Evolutionary conservation across 257 asterid genomes (phyloP).

Genomic region (Nicotiana undulata): DNA sequence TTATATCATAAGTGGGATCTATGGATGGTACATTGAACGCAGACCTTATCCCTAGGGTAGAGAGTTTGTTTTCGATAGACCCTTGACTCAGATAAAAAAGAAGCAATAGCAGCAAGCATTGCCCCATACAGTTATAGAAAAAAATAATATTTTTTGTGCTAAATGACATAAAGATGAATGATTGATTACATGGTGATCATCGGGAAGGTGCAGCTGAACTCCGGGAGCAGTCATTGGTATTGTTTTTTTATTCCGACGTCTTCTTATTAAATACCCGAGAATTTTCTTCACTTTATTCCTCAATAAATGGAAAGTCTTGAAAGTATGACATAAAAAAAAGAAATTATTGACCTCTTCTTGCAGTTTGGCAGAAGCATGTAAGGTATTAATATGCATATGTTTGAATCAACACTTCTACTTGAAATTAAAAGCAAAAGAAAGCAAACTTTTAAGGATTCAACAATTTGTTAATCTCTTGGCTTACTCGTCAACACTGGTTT

Average conservation of each 20-base stretch:
- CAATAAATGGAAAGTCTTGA: neutral
- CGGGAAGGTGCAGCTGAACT: constrained; percentile 1
- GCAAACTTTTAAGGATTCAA: neutral
- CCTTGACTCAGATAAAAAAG: too few relatives aligned
- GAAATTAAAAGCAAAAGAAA: neutral
- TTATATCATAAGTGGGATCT: too few relatives aligned
- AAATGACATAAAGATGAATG: too few relatives aligned
- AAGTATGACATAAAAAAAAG: neutral
- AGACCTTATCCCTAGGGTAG: too few relatives aligned
- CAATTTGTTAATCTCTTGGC: neutral
- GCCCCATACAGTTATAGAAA: neutral
- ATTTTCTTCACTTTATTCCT: neutral
- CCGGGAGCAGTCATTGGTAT: neutral
- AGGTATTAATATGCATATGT: neutral
- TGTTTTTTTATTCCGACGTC: neutral
- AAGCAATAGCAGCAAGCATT: too few relatives aligned
- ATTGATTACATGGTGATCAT: constrained; percentile 3
- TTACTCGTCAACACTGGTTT: constrained; percentile 10
- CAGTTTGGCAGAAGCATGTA: neutral
- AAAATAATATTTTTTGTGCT: neutral
- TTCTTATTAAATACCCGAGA: neutral
- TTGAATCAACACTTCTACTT: neutral
- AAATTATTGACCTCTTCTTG: neutral
- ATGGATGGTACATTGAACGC: too few relatives aligned
- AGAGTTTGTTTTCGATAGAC: too few relatives aligned